phyloP scores from a whole-genome alignment of 2,329 filamentous ascomycete genomes.

The Cytospora leucostoma region DNA sequence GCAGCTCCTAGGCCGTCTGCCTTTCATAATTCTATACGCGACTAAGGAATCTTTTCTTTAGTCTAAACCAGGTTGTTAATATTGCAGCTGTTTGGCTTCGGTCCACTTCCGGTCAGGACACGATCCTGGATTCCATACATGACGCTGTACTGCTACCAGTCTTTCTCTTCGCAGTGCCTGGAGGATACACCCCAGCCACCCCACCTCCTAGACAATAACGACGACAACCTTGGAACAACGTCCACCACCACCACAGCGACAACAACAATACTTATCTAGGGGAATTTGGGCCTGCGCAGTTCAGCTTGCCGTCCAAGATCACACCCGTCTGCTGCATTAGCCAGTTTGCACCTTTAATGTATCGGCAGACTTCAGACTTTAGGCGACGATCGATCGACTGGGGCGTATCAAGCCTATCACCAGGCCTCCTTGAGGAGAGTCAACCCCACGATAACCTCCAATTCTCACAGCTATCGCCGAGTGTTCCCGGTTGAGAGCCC shows the following conservation, averaged over 20 bases:
- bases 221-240: too few species aligned
- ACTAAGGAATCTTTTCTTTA: background rate
- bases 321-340: background rate
- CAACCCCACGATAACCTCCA: slow-evolving; percentile 3
- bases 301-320: background rate
- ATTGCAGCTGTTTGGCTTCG: background rate
- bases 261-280: background rate
- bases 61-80: background rate
- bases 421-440: slow-evolving; percentile 7
- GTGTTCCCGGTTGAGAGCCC: background rate
- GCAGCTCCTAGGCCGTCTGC: background rate
- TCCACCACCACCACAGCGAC: background rate
- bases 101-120: slow-evolving; percentile 1
- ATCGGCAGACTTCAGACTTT: slow-evolving; percentile 26
- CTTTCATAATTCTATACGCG: background rate
- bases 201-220: too few species aligned
- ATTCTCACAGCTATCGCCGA: background rate
- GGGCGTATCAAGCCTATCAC: slow-evolving; percentile 29
- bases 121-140: background rate
- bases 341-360: slow-evolving; percentile 30
- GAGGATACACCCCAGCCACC: background rate
- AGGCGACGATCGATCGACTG: slow-evolving; percentile 33
- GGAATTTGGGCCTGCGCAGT: background rate
- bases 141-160: background rate
- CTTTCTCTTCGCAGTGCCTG: background rate